Percentiles rank a stretch among this genome's conserved stretches.
phyloP scores from a whole-genome alignment of 805 yeast species.

The Metschnikowia koreensis region DNA sequence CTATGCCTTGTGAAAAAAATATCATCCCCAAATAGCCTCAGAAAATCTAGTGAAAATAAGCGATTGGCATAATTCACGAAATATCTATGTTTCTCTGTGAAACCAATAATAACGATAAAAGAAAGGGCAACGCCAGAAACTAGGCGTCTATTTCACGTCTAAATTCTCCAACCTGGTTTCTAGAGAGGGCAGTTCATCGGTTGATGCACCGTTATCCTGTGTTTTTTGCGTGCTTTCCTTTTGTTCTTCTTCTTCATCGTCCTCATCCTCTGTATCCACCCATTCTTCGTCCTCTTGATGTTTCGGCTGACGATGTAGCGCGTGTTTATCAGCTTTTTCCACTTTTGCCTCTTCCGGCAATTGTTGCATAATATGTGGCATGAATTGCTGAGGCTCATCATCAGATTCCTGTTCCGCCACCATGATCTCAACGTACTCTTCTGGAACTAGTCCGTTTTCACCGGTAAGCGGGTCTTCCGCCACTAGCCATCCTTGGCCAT shows the following conservation, averaged over 20 bases:
- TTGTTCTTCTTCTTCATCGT: slow-evolving; percentile 17
- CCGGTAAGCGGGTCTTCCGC: slow-evolving; percentile 77
- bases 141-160: neutral
- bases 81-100: too few relatives aligned
- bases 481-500: slow-evolving; percentile 98
- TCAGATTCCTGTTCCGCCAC: slow-evolving; percentile 30
- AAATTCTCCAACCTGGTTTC: neutral
- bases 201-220: neutral
- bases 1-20: too few relatives aligned
- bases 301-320: neutral
- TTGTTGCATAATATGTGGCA: slow-evolving; percentile 34
- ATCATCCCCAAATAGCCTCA: too few relatives aligned
- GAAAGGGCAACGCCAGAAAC: too few relatives aligned
- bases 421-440: slow-evolving; percentile 75
- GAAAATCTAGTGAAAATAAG: too few relatives aligned
- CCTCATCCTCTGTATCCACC: slow-evolving; percentile 31
- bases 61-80: too few relatives aligned
- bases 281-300: slow-evolving; percentile 24
- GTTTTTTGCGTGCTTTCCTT: neutral
- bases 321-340: neutral
- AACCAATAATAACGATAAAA: too few relatives aligned
- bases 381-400: slow-evolving; percentile 47
- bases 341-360: slow-evolving; percentile 8
- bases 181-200: neutral
- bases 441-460: slow-evolving; percentile 91